Evolutionary conservation across 176 grass and related monocot genomes (phyloP).

Genomic region (Aegilops sharonensis): DNA sequence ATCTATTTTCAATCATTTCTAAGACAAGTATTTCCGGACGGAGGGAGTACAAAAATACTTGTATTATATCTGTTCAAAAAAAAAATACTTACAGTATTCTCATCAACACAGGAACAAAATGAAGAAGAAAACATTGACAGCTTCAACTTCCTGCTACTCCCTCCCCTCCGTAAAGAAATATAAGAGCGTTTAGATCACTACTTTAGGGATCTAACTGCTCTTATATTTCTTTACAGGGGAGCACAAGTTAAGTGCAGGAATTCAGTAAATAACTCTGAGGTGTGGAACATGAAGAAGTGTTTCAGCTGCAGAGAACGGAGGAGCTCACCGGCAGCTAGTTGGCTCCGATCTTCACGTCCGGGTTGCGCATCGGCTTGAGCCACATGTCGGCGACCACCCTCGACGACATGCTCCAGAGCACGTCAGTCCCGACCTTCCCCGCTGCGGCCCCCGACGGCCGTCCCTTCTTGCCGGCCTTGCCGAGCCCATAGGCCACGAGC

Average conservation of each 20-base stretch:
- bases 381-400: conserved; percentile 96
- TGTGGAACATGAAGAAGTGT: background rate
- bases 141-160: background rate
- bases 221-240: no score
- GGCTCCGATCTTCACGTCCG: conserved; percentile 66
- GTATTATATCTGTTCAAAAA: background rate
- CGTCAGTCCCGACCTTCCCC: conserved; percentile 44
- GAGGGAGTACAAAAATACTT: background rate
- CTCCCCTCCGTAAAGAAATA: no score
- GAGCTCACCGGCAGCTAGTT: conserved; percentile 18
- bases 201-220: no score
- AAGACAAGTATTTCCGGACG: no score
- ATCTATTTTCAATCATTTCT: no score
- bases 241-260: conserved; percentile 9
- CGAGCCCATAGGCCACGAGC: conserved; percentile 83
- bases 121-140: background rate
- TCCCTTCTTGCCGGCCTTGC: conserved; percentile 64
- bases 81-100: background rate
- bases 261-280: background rate
- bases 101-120: background rate
- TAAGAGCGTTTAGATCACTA: no score
- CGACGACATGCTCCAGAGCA: conserved; percentile 87
- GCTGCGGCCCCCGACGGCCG: background rate
- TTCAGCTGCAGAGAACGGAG: background rate
- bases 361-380: conserved; percentile 85